Base-by-base conservation (phyloP, 192 early-diverging fungal genomes). In the Ambispora gerdemannii region DNA sequence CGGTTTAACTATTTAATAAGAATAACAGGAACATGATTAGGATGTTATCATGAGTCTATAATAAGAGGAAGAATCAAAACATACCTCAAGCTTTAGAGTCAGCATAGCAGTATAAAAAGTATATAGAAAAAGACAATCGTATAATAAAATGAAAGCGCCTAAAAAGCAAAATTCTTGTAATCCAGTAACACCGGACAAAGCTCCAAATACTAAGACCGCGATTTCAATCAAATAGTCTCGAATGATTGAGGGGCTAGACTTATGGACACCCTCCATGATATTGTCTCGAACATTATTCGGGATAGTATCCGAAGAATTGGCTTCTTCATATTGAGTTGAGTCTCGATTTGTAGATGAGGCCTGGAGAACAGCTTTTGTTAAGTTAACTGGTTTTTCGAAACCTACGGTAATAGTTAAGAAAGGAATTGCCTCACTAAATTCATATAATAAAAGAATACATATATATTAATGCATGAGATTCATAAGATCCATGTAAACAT, bases 401-500 rank as follows among this genome's bases (percentile, higher is more conserved):
- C 94, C 94, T 30, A 97, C 88, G 30, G 91, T 93, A 53, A 95
- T 89, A 33, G 92, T 89, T 51, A 95, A 86, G 79, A 95, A 95
- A 4, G 95, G 95, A 72, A 95, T 83, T 8, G 93, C 92, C 78
- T 97, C 93, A 61, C 87, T 81, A 43, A 10, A 43, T 43, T 6
- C 76, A 60, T 34, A 70, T 75, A 22, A 83, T 35, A 31, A 77
- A 63, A 35, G n/a, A 22, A 51, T 67, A 20, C 33, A 2, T 47
- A 25, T 30, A 28, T 28, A 15, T 60, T 32, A 50, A 68, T 32
- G 20, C 11, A 58, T 31, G 1, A 17, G 34, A 6, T 32, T 8
- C 13, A 20, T 3, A 31, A n/a, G 0, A n/a, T n/a, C n/a, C 30
- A 2, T 32, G 11, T 47, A 47, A 47, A 58, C 0, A 58, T 58